Conservation (phyloP, 306 rosid species). For the peach (Prunus persica) region Prunus_persica_NCBIv2 NC_034009.1:13113501-13114000, state of each 20-base stretch:
- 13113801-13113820: background rate
- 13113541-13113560: constrained; percentile 90
- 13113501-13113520: constrained; percentile 99
- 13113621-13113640: constrained; percentile 88
- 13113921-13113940: background rate
- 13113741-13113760: background rate
- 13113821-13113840: background rate
- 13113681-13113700: constrained; percentile 62
- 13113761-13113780: background rate
- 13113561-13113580: constrained; percentile 90
- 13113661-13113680: constrained; percentile 46
- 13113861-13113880: background rate
- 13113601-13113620: constrained; percentile 98
- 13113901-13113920: background rate
- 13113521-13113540: constrained; percentile 97
- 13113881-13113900: background rate
- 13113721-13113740: background rate
- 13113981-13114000: background rate
- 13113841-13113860: background rate
- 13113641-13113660: constrained; percentile 56
- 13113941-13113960: background rate
- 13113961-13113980: background rate
- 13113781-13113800: background rate
- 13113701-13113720: background rate
- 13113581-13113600: constrained; percentile 96